phyloP scores from a whole-genome alignment of 2,329 filamentous ascomycete species.

The Hirsutella minnesotensis region DNA sequence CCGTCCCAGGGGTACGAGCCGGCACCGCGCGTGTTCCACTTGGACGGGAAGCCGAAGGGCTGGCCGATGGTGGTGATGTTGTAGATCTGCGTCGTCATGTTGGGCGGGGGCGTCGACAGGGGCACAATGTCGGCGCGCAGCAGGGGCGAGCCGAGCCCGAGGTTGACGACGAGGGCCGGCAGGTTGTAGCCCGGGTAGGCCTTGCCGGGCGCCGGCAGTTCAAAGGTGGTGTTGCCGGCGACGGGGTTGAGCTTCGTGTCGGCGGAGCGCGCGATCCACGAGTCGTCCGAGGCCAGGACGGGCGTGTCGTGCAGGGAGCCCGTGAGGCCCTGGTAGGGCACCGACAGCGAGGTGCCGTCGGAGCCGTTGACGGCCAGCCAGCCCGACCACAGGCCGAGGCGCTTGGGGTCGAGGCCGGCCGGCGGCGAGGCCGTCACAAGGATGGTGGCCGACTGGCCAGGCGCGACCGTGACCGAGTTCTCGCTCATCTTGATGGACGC shows the following conservation, averaged over 20 bases:
- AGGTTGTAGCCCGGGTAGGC: slow-evolving; percentile 17
- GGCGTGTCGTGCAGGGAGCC: slow-evolving; percentile 20
- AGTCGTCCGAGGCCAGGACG: slow-evolving; percentile 12
- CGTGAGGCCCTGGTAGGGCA: slow-evolving; percentile 29
- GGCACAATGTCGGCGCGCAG: slow-evolving; percentile 34
- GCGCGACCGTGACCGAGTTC: slow-evolving; percentile 29
- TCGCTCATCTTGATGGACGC: slow-evolving; percentile 31
- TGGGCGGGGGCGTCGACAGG: slow-evolving; percentile 15
- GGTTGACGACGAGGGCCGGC: slow-evolving; percentile 26
- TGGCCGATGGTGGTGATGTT: slow-evolving; percentile 30
- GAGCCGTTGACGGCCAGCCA: slow-evolving; percentile 28
- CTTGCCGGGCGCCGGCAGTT: slow-evolving; percentile 27
- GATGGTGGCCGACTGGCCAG: slow-evolving; percentile 30
- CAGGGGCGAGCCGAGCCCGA: slow-evolving; percentile 33
- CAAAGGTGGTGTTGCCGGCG: slow-evolving; percentile 24
- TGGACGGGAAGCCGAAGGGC: slow-evolving; percentile 27
- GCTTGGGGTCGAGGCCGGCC: slow-evolving; percentile 20
- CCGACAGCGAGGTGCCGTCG: slow-evolving; percentile 22
- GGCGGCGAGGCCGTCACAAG: slow-evolving; percentile 33
- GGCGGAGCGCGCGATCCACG: slow-evolving; percentile 19
- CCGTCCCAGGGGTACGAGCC: slow-evolving; percentile 30
- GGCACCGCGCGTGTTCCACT: slow-evolving; percentile 16
- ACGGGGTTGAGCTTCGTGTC: slow-evolving; percentile 17
- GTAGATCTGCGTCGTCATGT: slow-evolving; percentile 18
- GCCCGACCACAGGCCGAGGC: slow-evolving; percentile 29